Evolutionary conservation across 2,329 filamentous ascomycete genomes (phyloP).

Genomic region (Colletotrichum sp.): DNA sequence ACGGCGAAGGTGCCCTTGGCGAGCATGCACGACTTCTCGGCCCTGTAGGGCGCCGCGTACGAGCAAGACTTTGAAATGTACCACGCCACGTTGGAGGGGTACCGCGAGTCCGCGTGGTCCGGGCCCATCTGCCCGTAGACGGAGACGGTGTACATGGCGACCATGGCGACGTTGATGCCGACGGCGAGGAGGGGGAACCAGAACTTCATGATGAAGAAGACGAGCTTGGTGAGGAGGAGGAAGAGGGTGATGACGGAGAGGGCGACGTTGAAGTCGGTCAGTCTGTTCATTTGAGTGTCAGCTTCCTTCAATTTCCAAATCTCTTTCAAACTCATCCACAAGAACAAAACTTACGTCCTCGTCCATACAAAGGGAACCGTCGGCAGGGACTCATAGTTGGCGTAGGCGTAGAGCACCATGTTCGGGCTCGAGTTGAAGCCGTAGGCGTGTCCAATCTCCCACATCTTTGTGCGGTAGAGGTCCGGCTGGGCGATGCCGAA

Average conservation of each 20-base stretch:
- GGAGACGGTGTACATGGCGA: constrained; percentile 68
- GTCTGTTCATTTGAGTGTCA: constrained; percentile 45
- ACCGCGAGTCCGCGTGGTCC: constrained; percentile 70
- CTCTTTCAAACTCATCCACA: neutral
- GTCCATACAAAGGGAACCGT: constrained; percentile 76
- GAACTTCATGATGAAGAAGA: constrained; percentile 72
- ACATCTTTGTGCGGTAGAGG: constrained; percentile 73
- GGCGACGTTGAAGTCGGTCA: constrained; percentile 78
- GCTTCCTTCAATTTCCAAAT: neutral
- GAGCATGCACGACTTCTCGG: constrained; percentile 66
- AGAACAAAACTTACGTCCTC: constrained; percentile 60
- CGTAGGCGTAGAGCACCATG: constrained; percentile 73
- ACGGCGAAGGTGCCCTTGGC: constrained; percentile 72
- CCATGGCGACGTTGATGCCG: constrained; percentile 60
- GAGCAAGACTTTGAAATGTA: constrained; percentile 75
- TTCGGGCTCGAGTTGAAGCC: constrained; percentile 77
- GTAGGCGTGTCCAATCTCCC: constrained; percentile 73
- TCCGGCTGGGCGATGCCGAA: constrained; percentile 76
- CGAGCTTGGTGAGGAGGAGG: constrained; percentile 73
- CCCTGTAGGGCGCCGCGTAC: constrained; percentile 58
- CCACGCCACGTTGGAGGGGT: constrained; percentile 71
- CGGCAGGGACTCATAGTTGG: constrained; percentile 70
- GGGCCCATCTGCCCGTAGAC: constrained; percentile 75
- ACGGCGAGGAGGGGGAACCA: constrained; percentile 71
- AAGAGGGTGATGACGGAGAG: constrained; percentile 80